Conservation (phyloP, 805 yeast species). For the Myxozyma kluyveri region DNA sequence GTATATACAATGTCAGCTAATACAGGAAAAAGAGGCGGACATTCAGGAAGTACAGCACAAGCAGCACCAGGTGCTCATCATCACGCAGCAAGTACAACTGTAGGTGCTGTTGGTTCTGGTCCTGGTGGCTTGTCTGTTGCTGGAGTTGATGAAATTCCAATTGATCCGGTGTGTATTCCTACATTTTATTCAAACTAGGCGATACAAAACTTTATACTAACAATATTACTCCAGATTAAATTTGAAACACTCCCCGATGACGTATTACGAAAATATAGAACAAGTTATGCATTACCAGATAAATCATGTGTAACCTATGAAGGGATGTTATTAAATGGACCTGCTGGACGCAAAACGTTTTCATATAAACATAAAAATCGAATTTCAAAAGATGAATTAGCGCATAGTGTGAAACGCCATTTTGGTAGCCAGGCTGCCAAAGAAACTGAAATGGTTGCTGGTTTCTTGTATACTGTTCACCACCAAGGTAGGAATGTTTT, state of each 20-base stretch:
- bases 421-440: constrained; percentile 58
- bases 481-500: constrained; percentile 50
- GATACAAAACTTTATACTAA: background rate
- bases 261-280: constrained; percentile 68
- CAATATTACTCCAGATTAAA: constrained; percentile 45
- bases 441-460: constrained; percentile 84
- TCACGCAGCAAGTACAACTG: background rate
- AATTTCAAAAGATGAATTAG: constrained; percentile 58
- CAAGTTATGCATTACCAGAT: constrained; percentile 53
- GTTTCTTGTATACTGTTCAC: constrained; percentile 79
- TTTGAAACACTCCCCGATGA: constrained; percentile 61
- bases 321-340: constrained; percentile 68
- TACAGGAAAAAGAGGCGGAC: no score
- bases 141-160: constrained; percentile 7
- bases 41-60: no score
- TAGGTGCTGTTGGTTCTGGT: background rate
- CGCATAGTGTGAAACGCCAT: constrained; percentile 63
- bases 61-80: constrained; percentile 7
- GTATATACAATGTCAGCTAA: no score
- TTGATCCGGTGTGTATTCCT: constrained; percentile 13
- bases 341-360: constrained; percentile 69
- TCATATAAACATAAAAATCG: constrained; percentile 43
- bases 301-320: constrained; percentile 63
- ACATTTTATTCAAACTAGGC: background rate
- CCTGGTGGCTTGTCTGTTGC: background rate